A percentile compares a stretch with the other conserved stretches of the same genome.
These are phyloP conservation scores for Claviceps sp. DNA, from an alignment of 2,329 filamentous ascomycete genomes.

Conservation along the genomic window DNA sequence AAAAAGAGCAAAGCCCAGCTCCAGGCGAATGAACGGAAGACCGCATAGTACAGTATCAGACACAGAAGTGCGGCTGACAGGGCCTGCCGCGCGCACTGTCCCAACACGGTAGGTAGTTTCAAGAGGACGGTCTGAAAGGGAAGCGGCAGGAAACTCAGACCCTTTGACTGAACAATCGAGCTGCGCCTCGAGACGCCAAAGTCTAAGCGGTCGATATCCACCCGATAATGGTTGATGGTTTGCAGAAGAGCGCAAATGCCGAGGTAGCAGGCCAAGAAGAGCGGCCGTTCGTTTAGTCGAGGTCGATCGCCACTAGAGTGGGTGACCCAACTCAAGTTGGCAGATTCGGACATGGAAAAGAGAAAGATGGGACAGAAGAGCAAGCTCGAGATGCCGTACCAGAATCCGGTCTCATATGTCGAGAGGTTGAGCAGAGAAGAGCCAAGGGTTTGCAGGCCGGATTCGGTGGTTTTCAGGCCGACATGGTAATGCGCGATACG, in stretches of 20 bases:
- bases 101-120: conserved; percentile 26
- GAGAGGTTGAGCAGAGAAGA: conserved; percentile 43
- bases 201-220: conserved; percentile 57
- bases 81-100: conserved; percentile 25
- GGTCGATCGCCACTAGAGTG: conserved; percentile 58
- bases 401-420: conserved; percentile 56
- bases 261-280: conserved; percentile 66
- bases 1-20: conserved; percentile 55
- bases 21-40: conserved; percentile 55
- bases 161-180: conserved; percentile 10
- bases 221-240: conserved; percentile 53
- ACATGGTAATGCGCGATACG: conserved; percentile 75
- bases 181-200: conserved; percentile 16
- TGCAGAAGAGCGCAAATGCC: conserved; percentile 56
- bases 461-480: conserved; percentile 57
- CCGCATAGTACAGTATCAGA: conserved; percentile 45
- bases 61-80: conserved; percentile 29
- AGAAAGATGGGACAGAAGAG: conserved; percentile 73
- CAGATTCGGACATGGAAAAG: conserved; percentile 47
- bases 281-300: conserved; percentile 70
- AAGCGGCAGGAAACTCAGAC: conserved; percentile 12
- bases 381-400: conserved; percentile 66
- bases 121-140: conserved; percentile 23
- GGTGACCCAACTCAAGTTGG: conserved; percentile 61
- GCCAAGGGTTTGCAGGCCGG: conserved; percentile 50